These are phyloP conservation scores for Samsoniella hepiali DNA, from an alignment of 2,329 filamentous ascomycete species.

Conservation along the genomic window DNA sequence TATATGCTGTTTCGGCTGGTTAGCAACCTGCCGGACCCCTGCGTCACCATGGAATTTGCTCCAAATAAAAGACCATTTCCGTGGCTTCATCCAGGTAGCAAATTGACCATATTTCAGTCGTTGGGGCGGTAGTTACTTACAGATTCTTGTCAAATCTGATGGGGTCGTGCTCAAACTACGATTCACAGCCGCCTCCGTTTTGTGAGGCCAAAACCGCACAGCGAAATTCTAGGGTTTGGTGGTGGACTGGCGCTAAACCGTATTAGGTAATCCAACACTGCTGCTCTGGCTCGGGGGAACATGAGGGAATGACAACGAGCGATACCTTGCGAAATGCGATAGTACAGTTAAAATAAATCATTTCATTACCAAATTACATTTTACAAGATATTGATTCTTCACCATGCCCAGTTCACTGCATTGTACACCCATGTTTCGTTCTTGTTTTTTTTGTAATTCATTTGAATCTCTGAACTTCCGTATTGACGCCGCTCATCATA, in stretches of 20 bases:
- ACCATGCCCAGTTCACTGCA: neutral
- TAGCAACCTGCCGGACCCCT: conserved; percentile 6
- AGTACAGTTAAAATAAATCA: neutral
- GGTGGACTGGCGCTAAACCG: conserved; percentile 35
- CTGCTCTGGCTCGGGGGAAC: conserved; percentile 14
- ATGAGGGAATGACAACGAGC: conserved; percentile 6
- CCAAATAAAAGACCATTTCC: neutral
- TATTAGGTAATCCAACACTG: conserved; percentile 40
- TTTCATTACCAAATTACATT: neutral
- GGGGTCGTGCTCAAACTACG: conserved; percentile 31
- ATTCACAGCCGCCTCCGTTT: conserved; percentile 34
- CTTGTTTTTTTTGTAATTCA: conserved; percentile 34
- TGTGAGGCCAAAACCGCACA: conserved; percentile 38
- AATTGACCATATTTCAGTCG: conserved; percentile 16
- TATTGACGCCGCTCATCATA: conserved; percentile 64
- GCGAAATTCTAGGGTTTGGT: conserved; percentile 47
- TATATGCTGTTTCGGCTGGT: conserved; percentile 27
- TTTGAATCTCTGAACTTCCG: conserved; percentile 52
- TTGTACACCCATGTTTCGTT: conserved; percentile 1
- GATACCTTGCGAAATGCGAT: neutral
- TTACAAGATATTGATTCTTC: neutral
- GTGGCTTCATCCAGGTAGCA: neutral
- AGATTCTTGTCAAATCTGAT: conserved; percentile 37
- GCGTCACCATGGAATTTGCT: neutral
- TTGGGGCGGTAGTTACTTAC: conserved; percentile 25